Percentiles rank a stretch among this genome's conserved stretches.
Conservation (phyloP, 352 stramenopile species). For the Phytophthora pinifolia region DNA sequence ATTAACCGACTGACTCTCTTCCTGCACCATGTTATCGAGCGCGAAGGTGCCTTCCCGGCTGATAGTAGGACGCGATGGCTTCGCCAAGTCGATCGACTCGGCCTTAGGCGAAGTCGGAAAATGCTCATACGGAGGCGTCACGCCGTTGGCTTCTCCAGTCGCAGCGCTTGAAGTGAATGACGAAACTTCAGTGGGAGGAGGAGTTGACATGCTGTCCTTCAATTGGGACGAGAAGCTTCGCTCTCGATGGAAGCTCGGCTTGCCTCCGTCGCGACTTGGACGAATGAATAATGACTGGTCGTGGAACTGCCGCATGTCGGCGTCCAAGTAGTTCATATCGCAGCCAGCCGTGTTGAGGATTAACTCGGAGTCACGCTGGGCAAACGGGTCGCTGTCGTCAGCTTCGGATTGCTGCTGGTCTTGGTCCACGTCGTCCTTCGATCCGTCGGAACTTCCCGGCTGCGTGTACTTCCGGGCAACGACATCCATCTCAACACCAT, state of each 20-base stretch:
- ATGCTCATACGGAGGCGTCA: conserved; percentile 15
- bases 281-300: conserved; percentile 52
- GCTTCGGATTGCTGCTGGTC: conserved; percentile 8
- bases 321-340: conserved; percentile 62
- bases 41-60: conserved; percentile 19
- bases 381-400: conserved; percentile 22
- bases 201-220: conserved; percentile 8
- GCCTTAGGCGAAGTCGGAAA: conserved; percentile 23
- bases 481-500: conserved; percentile 4
- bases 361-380: conserved; percentile 42
- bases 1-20: conserved; percentile 15
- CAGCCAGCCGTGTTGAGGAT: conserved; percentile 54
- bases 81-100: conserved; percentile 8
- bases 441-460: conserved; percentile 8
- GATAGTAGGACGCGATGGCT: conserved; percentile 10
- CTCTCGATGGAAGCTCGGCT: conserved; percentile 21
- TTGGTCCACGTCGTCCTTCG: conserved; percentile 11
- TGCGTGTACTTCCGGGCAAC: conserved; percentile 18
- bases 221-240: conserved; percentile 19
- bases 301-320: conserved; percentile 75
- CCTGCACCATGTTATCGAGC: conserved; percentile 18
- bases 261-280: conserved; percentile 12
- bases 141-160: conserved; percentile 2
- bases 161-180: conserved; percentile 3
- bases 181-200: not conserved